phyloP scores from a whole-genome alignment of 1,284 basidiomycete genomes.

The Ustilago shanxiensis region DNA sequence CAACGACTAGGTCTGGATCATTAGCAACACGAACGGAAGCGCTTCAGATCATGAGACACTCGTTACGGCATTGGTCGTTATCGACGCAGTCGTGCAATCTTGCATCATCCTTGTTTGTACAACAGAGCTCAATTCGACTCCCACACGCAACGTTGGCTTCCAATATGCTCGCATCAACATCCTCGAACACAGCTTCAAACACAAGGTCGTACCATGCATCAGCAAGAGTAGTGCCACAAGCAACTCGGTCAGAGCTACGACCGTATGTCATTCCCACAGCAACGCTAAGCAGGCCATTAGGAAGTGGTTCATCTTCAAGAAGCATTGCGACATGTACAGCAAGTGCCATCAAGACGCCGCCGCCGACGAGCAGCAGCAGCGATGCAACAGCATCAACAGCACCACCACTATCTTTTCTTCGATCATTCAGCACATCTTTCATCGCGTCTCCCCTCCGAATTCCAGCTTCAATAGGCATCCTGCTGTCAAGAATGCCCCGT shows the following conservation, averaged over 20 bases:
- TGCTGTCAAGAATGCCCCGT: constrained; percentile 16
- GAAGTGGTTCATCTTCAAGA: neutral
- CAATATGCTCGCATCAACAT: neutral
- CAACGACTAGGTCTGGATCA: neutral
- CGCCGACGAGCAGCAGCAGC: neutral
- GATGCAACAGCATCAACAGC: neutral
- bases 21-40: neutral
- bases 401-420: constrained; percentile 9
- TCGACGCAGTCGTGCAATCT: neutral
- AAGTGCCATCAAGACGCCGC: neutral
- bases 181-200: neutral
- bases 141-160: neutral
- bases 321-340: neutral
- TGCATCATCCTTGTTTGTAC: neutral
- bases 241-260: neutral
- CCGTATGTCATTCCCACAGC: neutral
- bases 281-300: neutral
- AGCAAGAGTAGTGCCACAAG: neutral
- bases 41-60: constrained; percentile 18
- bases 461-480: neutral
- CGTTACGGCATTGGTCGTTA: constrained; percentile 17
- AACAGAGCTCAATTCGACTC: neutral
- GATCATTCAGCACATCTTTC: constrained; percentile 17
- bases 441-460: neutral
- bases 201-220: neutral